Evolutionary conservation across 352 stramenopile species (phyloP), one percentile per base, ranked within the genome.

Genomic region (Pythium biforme): DNA sequence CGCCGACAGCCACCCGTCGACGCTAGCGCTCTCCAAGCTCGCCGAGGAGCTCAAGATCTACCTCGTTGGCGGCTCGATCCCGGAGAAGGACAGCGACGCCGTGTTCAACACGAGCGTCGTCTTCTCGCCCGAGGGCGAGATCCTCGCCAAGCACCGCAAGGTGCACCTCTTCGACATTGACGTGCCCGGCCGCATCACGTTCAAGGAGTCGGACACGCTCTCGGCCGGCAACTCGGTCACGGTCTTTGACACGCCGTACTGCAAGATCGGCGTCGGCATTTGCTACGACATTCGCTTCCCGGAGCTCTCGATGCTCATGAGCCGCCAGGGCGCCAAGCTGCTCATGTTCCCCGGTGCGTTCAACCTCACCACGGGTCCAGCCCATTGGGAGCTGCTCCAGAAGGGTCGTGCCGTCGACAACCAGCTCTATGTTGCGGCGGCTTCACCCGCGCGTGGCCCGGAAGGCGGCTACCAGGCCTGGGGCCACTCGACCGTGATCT

Each of bases 261-360:
- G 90, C 75, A 95, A 95, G 62, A 94, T 99, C 54, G 98, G 97
- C 62, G 81, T 99, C 26, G 98, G 94, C 23, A 99, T 99, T 66
- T 99, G 98, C 81, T 99, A 99, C 77, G 98, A 99, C 77, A 98
- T 99, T 72, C 96, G 98, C 51, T 99, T 99, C 76, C 94, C 97
- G 10, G 96, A 99, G 76, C 94, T 99, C 33, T 96, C 96, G 56
- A 98, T 99, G 83, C 82, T 99, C 22, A 89, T 98, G 76, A 89
- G 98, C 75, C 78, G 89, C 80, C 67, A 92, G 78, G 79, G 92
- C 77, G 86, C 88, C 47, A 95, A 95, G 71, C 60, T 94, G 55
- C 69, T 96, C 50, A 76, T 96, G 60, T 96, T 92, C 72, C 88
- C 88, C 1, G 86, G 88, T 17, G 86, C 86, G 11, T 95, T 95